phyloP scores from a whole-genome alignment of 345 rosid genomes.

The Ceriops zippeliana region DNA sequence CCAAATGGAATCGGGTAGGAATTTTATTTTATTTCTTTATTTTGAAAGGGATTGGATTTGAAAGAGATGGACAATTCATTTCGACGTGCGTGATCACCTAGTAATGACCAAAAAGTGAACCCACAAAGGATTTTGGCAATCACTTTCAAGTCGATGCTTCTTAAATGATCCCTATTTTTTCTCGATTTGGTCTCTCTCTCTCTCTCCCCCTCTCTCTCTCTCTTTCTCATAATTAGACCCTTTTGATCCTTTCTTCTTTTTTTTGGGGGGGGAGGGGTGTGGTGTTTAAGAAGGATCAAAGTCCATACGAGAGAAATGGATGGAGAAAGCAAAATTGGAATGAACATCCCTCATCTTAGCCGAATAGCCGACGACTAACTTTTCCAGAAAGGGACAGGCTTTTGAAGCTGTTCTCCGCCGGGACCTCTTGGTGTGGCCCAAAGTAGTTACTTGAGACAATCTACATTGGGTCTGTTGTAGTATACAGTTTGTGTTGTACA shows the following conservation, averaged over 20 bases:
- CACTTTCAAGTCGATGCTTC: background rate
- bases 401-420: background rate
- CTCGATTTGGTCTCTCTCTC: background rate
- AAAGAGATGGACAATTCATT: background rate
- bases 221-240: background rate
- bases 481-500: background rate
- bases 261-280: background rate
- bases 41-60: background rate
- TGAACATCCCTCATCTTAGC: too few species aligned
- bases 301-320: too few species aligned
- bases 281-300: too few species aligned
- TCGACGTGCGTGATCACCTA: background rate
- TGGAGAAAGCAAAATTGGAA: too few species aligned
- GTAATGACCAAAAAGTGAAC: background rate
- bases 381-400: too few species aligned
- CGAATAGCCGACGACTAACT: too few species aligned
- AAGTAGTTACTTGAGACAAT: background rate
- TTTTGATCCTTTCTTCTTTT: background rate
- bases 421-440: slow-evolving; percentile 12
- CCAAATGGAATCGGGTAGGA: too few species aligned
- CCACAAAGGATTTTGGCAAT: background rate
- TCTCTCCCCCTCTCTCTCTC: background rate
- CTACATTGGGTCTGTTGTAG: background rate
- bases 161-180: background rate
- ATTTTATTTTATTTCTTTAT: too few species aligned